Evolutionary conservation across 768 basidiomycete genomes (phyloP), one percentile per base, ranked within the genome.

Genomic region (Leccinellum rugosiceps): DNA sequence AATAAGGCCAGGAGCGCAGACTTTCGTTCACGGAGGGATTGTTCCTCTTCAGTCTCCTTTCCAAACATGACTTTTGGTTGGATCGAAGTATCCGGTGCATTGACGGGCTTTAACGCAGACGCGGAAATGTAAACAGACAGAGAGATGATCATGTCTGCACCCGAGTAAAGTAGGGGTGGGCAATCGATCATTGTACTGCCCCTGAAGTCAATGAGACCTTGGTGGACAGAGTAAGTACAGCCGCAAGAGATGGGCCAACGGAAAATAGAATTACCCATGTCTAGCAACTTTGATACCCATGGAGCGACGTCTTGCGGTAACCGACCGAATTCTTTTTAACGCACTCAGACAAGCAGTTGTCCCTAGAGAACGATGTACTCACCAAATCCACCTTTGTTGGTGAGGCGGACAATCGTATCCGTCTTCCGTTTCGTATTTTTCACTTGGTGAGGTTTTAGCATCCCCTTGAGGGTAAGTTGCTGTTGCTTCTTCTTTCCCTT

Each of bases 11-110:
- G 73, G 34, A 96, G 76, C 1, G 93, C 83, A 38, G 77, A 74
- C 69, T 96, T 97, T 35, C 94, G 79, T 70, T 88, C 87, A 43
- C 92, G 80, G 50, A 97, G 79, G n/a, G 75, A 74, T 62, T 84
- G 85, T 73, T 97, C 94, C 58, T 86, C 84, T 5, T 77, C 76
- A 0, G 92, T 94, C 68, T 96, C 94, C 52, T 84, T 77, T 3
- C 84, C 82, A 68, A 91, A 87, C 65, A 86, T 77, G 4, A 63
- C 56, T 38, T 65, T 73, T 58, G 67, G 1, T 58, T 58, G 58
- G 72, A 55, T 25, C 35, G 68, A 60, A 25, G 70, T 53, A 8
- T 74, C 65, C 19, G 75, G 67, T 14, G 74, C 71, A 23, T 77
- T 74, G 9, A 72, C 57, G 1, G 80, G 69, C 54, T 76, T 80